Conservation (phyloP, 1,284 basidiomycete species). For the Ustilago nuda region DNA sequence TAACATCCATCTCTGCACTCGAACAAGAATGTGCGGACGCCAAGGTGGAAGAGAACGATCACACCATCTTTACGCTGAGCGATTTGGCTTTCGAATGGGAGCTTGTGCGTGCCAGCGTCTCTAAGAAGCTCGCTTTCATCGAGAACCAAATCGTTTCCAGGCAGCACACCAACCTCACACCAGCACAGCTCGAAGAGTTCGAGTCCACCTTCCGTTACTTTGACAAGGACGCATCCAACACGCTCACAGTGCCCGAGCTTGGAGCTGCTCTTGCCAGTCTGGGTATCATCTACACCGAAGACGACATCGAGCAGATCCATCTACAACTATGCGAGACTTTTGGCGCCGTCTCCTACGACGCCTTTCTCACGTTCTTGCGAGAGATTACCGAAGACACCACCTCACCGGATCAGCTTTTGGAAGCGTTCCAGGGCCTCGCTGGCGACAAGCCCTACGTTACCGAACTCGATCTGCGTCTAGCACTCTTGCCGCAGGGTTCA, state of each 20-base stretch:
- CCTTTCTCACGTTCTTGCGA: conserved; percentile 87
- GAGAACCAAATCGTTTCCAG: conserved; percentile 97
- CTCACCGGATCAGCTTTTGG: conserved; percentile 88
- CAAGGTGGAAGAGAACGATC: conserved; percentile 96
- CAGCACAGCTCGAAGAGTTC: conserved; percentile 95
- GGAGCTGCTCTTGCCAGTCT: conserved; percentile 91
- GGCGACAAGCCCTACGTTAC: conserved; percentile 94
- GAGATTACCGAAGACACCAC: conserved; percentile 96
- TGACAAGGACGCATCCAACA: conserved; percentile 91
- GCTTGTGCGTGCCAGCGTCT: conserved; percentile 81
- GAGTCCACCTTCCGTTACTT: conserved; percentile 98
- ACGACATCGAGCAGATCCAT: conserved; percentile 87
- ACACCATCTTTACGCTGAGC: conserved; percentile 89
- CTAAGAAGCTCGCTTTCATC: conserved; percentile 91
- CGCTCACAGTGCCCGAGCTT: conserved; percentile 85
- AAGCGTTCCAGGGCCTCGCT: conserved; percentile 92
- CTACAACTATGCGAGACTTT: conserved; percentile 84
- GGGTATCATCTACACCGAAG: conserved; percentile 89
- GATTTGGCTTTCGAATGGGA: conserved; percentile 92
- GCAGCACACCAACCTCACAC: conserved; percentile 90
- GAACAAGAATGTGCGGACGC: conserved; percentile 81
- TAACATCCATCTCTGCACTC: conserved; percentile 36
- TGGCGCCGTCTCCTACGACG: conserved; percentile 90
- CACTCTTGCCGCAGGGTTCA: conserved; percentile 81
- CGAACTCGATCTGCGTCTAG: conserved; percentile 88